Percentiles rank a stretch among this genome's conserved stretches.
Evolutionary conservation across 345 rosid species (phyloP).

Genomic region (Carallia brachiata): DNA sequence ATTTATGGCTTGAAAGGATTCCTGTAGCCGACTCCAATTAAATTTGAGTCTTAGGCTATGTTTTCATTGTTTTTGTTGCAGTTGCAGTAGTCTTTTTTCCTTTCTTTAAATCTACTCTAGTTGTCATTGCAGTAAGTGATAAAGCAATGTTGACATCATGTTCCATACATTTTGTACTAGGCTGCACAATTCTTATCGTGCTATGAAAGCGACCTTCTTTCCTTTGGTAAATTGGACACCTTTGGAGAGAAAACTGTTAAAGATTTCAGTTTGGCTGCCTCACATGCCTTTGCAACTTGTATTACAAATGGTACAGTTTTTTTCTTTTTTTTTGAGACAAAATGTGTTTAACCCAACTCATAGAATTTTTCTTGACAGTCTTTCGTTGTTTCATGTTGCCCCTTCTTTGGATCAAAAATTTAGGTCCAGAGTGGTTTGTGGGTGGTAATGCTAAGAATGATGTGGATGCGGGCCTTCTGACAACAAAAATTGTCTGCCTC

Average conservation of each 20-base stretch:
- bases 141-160: constrained; percentile 7
- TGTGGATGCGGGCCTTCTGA: constrained; percentile 50
- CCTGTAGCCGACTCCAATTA: too few relatives aligned
- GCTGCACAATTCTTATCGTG: constrained; percentile 63
- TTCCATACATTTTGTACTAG: constrained; percentile 31
- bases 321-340: constrained; percentile 13
- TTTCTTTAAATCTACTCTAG: neutral
- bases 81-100: neutral
- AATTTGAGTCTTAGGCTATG: too few relatives aligned
- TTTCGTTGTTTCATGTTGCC: constrained; percentile 7
- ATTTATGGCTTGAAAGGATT: too few relatives aligned
- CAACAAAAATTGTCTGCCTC: constrained; percentile 59
- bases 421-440: constrained; percentile 45
- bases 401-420: constrained; percentile 9
- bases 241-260: constrained; percentile 39
- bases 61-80: too few relatives aligned
- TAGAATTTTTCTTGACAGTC: neutral
- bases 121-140: neutral
- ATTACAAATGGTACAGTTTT: constrained; percentile 50
- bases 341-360: neutral
- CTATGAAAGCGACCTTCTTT: constrained; percentile 40
- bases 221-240: constrained; percentile 41
- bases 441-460: constrained; percentile 27
- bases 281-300: constrained; percentile 33
- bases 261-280: constrained; percentile 51